phyloP scores from a whole-genome alignment of 2,329 filamentous ascomycete genomes.

The Calonectria henricotiae region DNA sequence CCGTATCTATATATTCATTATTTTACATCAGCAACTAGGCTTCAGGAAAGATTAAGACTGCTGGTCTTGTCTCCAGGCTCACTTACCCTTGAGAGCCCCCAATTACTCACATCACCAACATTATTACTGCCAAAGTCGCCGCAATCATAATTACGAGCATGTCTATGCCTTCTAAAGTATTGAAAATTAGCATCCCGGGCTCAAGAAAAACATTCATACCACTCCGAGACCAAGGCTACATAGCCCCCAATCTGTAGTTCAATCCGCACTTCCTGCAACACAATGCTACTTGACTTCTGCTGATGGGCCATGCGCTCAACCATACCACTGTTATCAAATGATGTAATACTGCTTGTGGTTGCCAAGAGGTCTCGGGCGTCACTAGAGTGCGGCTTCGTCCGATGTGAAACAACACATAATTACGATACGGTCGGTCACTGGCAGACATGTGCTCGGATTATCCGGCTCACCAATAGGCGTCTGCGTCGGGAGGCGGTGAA shows the following conservation, averaged over 20 bases:
- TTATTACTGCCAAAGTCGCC: neutral
- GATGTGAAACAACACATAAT: neutral
- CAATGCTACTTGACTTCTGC: neutral
- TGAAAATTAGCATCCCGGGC: neutral
- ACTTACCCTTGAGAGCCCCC: constrained; percentile 9
- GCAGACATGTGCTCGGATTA: neutral
- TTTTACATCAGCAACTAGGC: neutral
- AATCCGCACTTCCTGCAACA: neutral
- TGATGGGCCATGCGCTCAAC: neutral
- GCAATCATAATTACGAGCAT: neutral
- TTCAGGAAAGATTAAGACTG: neutral
- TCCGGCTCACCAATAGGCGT: neutral
- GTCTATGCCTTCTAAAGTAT: neutral
- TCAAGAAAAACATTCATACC: neutral
- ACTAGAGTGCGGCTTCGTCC: neutral
- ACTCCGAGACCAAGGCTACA: too few relatives aligned
- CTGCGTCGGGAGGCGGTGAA: neutral
- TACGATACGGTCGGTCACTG: neutral
- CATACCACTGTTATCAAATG: neutral
- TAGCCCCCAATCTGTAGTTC: too few relatives aligned
- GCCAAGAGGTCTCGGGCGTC: constrained; percentile 2
- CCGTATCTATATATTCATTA: neutral
- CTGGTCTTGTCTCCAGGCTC: neutral
- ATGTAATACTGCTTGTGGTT: neutral
- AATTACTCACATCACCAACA: neutral